Evolutionary conservation across 169 alveolate species (phyloP), one percentile per base, ranked within the genome.

Genomic region (Plasmodium knowlesi): DNA sequence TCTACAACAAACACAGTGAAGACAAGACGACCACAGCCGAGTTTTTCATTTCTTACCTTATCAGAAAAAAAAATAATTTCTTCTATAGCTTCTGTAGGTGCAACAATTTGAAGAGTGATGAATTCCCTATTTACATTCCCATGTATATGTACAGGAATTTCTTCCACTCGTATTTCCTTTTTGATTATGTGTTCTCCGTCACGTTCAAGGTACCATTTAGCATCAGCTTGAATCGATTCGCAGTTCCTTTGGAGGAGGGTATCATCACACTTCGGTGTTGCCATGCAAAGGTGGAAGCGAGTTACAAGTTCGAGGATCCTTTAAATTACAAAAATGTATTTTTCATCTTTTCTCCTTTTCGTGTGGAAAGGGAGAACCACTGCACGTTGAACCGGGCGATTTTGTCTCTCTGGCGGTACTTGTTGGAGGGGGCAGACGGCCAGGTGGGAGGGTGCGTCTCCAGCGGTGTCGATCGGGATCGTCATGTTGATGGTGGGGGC

Each of bases 1-100:
- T 88, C 39, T 88, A 57, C 28, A 88, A 80, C 25, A 88, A 80
- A 79, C 82, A 88, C n/a, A 88, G 41, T 57, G 94, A 88, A n/a
- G 94, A 88, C 53, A 78, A 72, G 61, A 88, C 67, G 19, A 79
- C 89, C 1, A 79, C 50, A 57, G 41, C 70, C 3, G 90, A 88
- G 41, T 88, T 88, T 41, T 88, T 88, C 41, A 39, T 79, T 37
- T 88, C 94, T 0, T 88, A 88, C 12, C 81, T 88, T 14, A 79
- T 88, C 5, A 76, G 89, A 61, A 88, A 88, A 14, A 88, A 88
- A 12, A 88, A 76, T 50, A 61, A 61, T 0, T 50, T 88, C 12
- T 88, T 88, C 19, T 79, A 37, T 14, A 78, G 82, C 12, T 88
- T 79, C 82, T 88, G 94, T 41, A 78, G 50, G 25, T 22, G 50